phyloP scores from a whole-genome alignment of 176 grass and related monocot species.

The Hordeum marinum region DNA sequence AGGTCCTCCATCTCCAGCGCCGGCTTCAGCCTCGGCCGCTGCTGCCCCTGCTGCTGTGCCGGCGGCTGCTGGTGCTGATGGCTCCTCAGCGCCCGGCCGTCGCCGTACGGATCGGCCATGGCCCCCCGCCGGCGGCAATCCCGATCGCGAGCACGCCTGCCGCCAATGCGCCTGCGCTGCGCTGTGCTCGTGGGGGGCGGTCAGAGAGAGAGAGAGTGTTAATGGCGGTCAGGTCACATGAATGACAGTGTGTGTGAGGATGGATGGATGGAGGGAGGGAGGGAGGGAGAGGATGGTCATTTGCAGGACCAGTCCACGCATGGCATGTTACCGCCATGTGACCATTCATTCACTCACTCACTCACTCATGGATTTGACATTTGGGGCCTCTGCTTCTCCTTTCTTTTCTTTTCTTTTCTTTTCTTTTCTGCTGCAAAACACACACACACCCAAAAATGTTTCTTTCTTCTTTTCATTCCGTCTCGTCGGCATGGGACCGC shows the following conservation, averaged over 20 bases:
- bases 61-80: slow-evolving; percentile 22
- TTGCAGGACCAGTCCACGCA: neutral
- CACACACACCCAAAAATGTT: no score
- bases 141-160: neutral
- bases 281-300: neutral
- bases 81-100: slow-evolving; percentile 22
- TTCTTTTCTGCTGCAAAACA: no score
- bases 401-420: no score
- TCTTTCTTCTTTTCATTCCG: no score
- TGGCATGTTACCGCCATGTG: slow-evolving; percentile 1
- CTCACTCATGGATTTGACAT: neutral
- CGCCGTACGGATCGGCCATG: slow-evolving; percentile 56
- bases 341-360: neutral
- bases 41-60: slow-evolving; percentile 14
- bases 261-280: no score
- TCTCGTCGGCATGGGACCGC: no score
- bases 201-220: neutral
- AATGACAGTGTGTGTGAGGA: neutral
- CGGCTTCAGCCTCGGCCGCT: slow-evolving; percentile 49
- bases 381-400: no score
- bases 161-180: neutral
- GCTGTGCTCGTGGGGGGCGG: neutral
- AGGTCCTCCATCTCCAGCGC: slow-evolving; percentile 89
- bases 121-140: neutral
- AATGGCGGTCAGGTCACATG: neutral